Base-by-base conservation (phyloP, 108 stramenopile genomes). In the Stephanodiscus minutulus region DNA sequence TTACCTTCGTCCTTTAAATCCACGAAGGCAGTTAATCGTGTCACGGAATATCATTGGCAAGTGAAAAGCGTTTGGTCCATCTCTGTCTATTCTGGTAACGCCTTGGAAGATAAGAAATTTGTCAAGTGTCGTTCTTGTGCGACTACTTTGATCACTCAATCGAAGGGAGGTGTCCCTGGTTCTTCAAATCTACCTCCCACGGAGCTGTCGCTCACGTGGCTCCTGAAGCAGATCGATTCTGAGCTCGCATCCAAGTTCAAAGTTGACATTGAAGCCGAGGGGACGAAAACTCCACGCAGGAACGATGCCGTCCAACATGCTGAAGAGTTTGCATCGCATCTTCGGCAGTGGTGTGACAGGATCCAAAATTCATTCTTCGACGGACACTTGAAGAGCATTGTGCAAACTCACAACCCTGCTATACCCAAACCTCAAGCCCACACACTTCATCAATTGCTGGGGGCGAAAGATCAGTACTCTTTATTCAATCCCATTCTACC, bases 161-260 rank as follows among this genome's bases (percentile, higher is more conserved):
- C 61, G 0, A 73, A 70, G 61, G 78, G 74, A 13, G 29, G 44
- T 18, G 36, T 74, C 8, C 1, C 73, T 20, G 68, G 58, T 5
- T 48, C 61, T 31, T 33, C 25, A 1, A 64, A 64, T 21, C 58
- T 58, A 48, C 25, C 41, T 11, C 83, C 85, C 20, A 29, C 76
- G 7, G 91, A 92, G 18, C 48, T 89, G n/a, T 68, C 82, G 0
- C 63, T 92, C 28, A 89, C 82, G 8, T 89, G 91, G 91, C 53
- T 92, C 49, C 55, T 92, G 20, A 36, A 75, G 50, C 84, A 86
- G 52, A 86, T 91, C 59, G 68, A 82, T 69, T 62, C 52, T 17
- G 35, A 67, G n/a, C 49, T 74, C 9, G 66, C 67, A n/a, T 65
- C 79, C 12, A 68, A 74, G 24, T 82, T 84, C 46, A 66, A 75